Evolutionary conservation across 2,329 filamentous ascomycete species (phyloP).

Genomic region (Colletotrichum filicis): DNA sequence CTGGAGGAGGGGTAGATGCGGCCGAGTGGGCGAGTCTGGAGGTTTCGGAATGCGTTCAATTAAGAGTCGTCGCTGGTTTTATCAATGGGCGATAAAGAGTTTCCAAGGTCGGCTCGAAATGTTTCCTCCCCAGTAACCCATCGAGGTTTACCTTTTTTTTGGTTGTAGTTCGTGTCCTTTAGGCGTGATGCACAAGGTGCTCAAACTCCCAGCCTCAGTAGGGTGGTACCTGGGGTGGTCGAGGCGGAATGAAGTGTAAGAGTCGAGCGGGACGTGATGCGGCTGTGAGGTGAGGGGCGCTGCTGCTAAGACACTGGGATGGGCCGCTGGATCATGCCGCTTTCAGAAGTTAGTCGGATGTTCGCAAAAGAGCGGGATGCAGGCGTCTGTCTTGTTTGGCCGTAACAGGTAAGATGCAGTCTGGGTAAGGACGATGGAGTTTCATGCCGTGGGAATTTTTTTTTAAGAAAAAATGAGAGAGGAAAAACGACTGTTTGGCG

Average conservation of each 20-base stretch:
- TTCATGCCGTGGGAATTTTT: not conserved
- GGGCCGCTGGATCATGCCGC: conserved; percentile 31
- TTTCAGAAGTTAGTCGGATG: conserved; percentile 22
- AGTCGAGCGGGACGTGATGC: not conserved
- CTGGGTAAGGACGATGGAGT: not conserved
- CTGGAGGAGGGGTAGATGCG: not conserved
- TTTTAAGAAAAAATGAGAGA: not conserved
- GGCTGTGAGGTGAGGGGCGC: conserved; percentile 1
- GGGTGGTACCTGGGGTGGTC: not conserved
- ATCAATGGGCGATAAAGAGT: conserved; percentile 16
- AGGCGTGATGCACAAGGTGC: not conserved
- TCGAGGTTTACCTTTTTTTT: conserved; percentile 1
- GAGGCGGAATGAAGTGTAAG: not conserved
- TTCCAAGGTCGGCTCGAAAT: conserved; percentile 9
- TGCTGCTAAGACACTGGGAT: conserved; percentile 25
- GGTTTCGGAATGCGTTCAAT: conserved; percentile 1
- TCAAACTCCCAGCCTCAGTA: too few relatives aligned
- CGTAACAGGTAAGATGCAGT: conserved; percentile 29
- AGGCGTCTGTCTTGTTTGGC: conserved; percentile 29
- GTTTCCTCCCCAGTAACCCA: conserved; percentile 16
- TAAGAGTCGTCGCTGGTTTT: conserved; percentile 18
- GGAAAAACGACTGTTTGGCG: not conserved
- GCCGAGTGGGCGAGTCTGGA: conserved; percentile 5
- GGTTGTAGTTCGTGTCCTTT: not conserved
- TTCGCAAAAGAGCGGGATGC: conserved; percentile 24